Evolutionary conservation across 805 yeast genomes (phyloP).

Genomic region (Blastobotrys peoriensis): DNA sequence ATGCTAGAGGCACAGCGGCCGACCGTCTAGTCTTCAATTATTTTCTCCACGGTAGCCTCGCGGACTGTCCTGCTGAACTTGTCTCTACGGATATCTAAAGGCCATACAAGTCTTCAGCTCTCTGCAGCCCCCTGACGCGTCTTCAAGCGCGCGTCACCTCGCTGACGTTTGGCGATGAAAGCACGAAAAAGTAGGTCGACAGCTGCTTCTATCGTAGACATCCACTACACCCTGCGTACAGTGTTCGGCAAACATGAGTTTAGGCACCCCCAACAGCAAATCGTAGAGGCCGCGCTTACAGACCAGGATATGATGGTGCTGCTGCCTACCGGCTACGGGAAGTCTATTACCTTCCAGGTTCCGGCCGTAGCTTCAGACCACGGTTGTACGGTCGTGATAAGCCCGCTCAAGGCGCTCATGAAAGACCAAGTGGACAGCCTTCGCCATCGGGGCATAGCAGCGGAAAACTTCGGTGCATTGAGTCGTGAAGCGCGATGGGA

Average conservation of each 20-base stretch:
- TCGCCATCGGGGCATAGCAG: constrained; percentile 56
- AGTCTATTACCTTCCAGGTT: constrained; percentile 86
- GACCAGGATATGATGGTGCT: constrained; percentile 86
- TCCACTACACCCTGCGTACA: constrained; percentile 10
- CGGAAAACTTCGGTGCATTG: constrained; percentile 58
- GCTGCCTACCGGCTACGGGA: constrained; percentile 99
- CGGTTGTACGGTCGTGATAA: constrained; percentile 77
- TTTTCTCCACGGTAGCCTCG: no score
- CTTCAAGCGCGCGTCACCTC: no score
- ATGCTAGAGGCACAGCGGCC: no score
- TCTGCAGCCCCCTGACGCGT: no score
- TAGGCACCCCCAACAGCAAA: constrained; percentile 22
- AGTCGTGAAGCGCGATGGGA: constrained; percentile 56
- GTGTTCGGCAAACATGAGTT: constrained; percentile 21
- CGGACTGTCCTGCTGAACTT: no score
- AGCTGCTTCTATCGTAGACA: constrained; percentile 5
- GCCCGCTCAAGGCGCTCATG: constrained; percentile 92
- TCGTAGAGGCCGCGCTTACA: constrained; percentile 19
- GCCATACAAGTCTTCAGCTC: no score
- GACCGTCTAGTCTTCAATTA: no score
- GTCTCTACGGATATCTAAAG: no score
- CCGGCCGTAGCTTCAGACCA: constrained; percentile 71
- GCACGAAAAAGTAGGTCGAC: not conserved
- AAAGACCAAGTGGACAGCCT: constrained; percentile 90
- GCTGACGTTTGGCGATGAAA: no score